Evolutionary conservation across 2,329 filamentous ascomycete species (phyloP).

Genomic region (Lachnellula subtilissima): DNA sequence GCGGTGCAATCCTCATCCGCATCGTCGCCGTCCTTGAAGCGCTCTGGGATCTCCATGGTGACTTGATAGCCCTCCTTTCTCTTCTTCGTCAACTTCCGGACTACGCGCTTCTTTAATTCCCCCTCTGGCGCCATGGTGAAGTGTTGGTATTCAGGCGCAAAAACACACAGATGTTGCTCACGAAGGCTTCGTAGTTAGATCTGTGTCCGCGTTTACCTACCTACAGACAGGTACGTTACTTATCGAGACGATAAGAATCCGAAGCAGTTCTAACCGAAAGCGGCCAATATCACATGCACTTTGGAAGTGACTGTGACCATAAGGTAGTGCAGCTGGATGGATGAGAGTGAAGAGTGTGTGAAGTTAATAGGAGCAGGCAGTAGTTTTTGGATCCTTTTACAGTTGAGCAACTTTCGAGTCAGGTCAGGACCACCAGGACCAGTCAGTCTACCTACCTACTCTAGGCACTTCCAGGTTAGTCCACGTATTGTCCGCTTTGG

Average conservation of each 20-base stretch:
- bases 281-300: not conserved
- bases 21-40: conserved; percentile 54
- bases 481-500: too few relatives aligned
- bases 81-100: conserved; percentile 39
- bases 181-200: too few relatives aligned
- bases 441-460: too few relatives aligned
- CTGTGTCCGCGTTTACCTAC: not conserved
- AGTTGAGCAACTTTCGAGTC: not conserved
- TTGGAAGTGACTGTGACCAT: not conserved
- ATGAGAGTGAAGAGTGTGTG: too few relatives aligned
- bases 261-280: not conserved
- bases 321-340: not conserved
- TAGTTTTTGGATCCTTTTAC: too few relatives aligned
- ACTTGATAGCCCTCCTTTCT: conserved; percentile 37
- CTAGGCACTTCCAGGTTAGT: too few relatives aligned
- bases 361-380: too few relatives aligned
- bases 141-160: conserved; percentile 1
- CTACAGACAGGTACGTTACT: not conserved
- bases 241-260: not conserved
- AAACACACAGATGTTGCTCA: not conserved
- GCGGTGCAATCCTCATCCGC: conserved; percentile 57
- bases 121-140: conserved; percentile 35
- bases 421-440: not conserved
- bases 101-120: conserved; percentile 37
- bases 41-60: conserved; percentile 51